phyloP scores from a whole-genome alignment of 345 rosid species.

The Populus ilicifolia region DNA sequence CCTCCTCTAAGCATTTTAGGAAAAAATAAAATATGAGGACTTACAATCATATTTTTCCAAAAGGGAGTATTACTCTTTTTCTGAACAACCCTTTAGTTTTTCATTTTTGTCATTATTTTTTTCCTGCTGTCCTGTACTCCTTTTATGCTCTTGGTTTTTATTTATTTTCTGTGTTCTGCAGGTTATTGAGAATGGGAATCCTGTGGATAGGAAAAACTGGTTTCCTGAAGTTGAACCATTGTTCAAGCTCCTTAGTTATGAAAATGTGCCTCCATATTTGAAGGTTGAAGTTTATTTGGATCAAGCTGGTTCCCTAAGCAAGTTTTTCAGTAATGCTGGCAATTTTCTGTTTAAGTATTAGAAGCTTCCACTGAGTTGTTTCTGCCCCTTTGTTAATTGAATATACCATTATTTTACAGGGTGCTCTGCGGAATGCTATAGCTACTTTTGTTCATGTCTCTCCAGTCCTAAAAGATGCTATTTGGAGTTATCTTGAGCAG shows the following conservation, averaged over 20 bases:
- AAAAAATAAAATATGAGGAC: background rate
- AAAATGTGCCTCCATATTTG: conserved; percentile 84
- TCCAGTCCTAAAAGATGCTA: conserved; percentile 64
- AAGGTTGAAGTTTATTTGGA: conserved; percentile 48
- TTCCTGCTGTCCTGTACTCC: background rate
- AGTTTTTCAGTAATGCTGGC: background rate
- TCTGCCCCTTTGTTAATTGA: conserved; percentile 2
- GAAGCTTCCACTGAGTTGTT: background rate
- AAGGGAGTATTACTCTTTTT: too few relatives aligned
- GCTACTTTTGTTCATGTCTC: conserved; percentile 65
- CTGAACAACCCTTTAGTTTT: background rate
- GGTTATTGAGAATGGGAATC: conserved; percentile 86
- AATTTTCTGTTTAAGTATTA: background rate
- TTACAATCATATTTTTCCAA: too few relatives aligned
- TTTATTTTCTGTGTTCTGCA: conserved; percentile 19
- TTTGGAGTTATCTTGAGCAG: conserved; percentile 90
- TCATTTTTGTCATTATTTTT: background rate
- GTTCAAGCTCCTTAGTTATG: conserved; percentile 94
- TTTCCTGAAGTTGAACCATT: conserved; percentile 89
- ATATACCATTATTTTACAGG: conserved; percentile 43
- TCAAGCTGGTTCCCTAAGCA: conserved; percentile 10
- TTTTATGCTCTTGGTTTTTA: background rate
- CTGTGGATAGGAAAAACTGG: conserved; percentile 79
- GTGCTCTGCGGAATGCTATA: conserved; percentile 85
- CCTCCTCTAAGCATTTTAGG: background rate